Percentiles rank a stretch among this genome's conserved stretches.
phyloP scores from a whole-genome alignment of 2,329 filamentous ascomycete genomes.

The Penicillium thymicola region DNA sequence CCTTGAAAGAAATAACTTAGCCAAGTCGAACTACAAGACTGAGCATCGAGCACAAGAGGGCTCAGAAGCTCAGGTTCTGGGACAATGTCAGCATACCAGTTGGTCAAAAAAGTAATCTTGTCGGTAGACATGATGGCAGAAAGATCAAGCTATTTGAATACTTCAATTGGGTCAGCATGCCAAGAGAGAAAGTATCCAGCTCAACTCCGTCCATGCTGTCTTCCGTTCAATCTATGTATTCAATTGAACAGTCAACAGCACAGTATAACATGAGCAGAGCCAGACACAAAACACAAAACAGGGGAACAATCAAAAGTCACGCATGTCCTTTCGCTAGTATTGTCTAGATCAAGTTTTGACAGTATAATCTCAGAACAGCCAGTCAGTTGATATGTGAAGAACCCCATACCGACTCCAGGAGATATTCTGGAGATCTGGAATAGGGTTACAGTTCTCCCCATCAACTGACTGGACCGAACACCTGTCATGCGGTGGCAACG shows the following conservation, averaged over 20 bases:
- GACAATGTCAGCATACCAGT: constrained; percentile 59
- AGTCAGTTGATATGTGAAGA: constrained; percentile 27
- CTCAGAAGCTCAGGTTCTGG: neutral
- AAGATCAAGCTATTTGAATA: constrained; percentile 28
- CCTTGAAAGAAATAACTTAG: constrained; percentile 49
- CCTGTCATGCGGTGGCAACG: constrained; percentile 44
- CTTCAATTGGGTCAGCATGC: constrained; percentile 31
- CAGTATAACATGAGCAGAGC: neutral
- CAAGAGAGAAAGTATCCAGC: constrained; percentile 19
- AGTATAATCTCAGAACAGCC: constrained; percentile 70
- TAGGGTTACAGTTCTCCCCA: neutral
- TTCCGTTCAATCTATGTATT: neutral
- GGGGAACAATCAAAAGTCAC: constrained; percentile 56
- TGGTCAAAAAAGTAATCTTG: constrained; percentile 81
- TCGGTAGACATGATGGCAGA: constrained; percentile 68
- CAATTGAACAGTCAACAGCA: constrained; percentile 5
- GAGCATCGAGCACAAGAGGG: neutral
- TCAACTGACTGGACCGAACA: constrained; percentile 32
- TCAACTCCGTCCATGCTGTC: neutral
- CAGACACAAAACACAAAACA: constrained; percentile 18
- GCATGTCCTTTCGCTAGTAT: constrained; percentile 87
- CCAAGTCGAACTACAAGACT: constrained; percentile 8
- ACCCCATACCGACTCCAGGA: neutral
- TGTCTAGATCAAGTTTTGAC: constrained; percentile 82
- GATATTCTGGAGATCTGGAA: neutral